These are phyloP conservation scores for Chrysanthemum makinoi DNA, from an alignment of 129 eudicot species.

Conservation along the genomic window DNA sequence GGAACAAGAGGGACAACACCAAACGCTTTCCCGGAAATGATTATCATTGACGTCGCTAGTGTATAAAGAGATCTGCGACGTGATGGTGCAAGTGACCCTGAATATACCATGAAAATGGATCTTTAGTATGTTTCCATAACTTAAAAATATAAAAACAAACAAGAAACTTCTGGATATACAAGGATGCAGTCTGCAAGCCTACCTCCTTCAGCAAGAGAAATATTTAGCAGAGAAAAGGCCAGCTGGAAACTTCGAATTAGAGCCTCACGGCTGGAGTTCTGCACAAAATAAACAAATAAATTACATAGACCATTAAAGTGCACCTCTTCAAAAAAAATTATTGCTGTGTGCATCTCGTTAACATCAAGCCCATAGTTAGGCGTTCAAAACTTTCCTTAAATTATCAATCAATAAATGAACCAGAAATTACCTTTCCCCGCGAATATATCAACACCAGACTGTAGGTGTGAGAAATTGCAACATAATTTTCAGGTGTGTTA, in stretches of 20 bases:
- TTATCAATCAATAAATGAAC: not conserved
- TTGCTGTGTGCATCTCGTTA: not conserved
- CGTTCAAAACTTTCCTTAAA: not conserved
- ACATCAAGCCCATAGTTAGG: not conserved
- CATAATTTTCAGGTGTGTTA: constrained; percentile 77
- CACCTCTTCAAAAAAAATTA: constrained; percentile 8
- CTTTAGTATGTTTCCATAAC: not conserved
- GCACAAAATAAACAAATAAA: constrained; percentile 9
- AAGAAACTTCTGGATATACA: not conserved
- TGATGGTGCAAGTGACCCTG: constrained; percentile 58
- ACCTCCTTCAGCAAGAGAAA: constrained; percentile 60
- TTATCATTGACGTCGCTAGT: constrained; percentile 59
- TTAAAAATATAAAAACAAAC: not conserved
- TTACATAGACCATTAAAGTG: not conserved
- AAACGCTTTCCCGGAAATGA: constrained; percentile 63
- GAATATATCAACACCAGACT: constrained; percentile 63
- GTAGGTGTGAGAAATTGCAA: constrained; percentile 85
- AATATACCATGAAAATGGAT: constrained; percentile 6
- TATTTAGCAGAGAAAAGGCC: constrained; percentile 53
- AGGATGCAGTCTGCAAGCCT: constrained; percentile 12
- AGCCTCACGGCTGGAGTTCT: constrained; percentile 67
- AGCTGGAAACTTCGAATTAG: constrained; percentile 69
- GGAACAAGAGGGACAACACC: constrained; percentile 51
- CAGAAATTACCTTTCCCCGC: constrained; percentile 39
- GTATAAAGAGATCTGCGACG: constrained; percentile 71